A percentile compares a stretch with the other conserved stretches of the same genome.
These are phyloP conservation scores for Forsythia viridissima DNA, from an alignment of 257 asterid genomes.

Conservation along the genomic window DNA sequence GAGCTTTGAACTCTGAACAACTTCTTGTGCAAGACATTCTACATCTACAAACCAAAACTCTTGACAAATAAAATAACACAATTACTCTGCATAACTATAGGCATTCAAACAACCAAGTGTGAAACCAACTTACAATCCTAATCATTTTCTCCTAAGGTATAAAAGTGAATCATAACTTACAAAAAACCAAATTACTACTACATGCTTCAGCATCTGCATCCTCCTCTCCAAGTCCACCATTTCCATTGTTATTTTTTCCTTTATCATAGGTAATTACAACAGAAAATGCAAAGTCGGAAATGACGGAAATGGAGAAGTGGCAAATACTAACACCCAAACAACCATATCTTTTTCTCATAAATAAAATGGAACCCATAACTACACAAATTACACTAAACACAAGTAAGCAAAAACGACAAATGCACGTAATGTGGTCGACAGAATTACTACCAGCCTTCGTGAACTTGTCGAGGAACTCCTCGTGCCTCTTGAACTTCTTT, in stretches of 20 bases:
- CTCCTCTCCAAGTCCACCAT: not conserved
- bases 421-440: not conserved
- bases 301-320: not conserved
- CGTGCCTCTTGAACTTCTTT: conserved; percentile 57
- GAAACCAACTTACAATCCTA: not conserved
- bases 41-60: not conserved
- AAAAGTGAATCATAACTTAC: not conserved
- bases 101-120: not conserved
- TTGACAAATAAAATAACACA: not conserved
- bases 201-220: not conserved
- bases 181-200: not conserved
- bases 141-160: not conserved
- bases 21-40: not conserved
- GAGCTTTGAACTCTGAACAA: not conserved
- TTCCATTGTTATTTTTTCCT: no score
- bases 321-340: not conserved
- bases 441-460: conserved; percentile 58
- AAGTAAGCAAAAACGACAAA: not conserved
- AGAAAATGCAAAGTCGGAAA: not conserved
- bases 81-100: not conserved
- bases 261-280: not conserved
- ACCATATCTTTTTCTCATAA: not conserved
- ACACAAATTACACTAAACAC: not conserved
- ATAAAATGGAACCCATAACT: not conserved
- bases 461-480: conserved; percentile 64